Base-by-base conservation (phyloP, 2,329 filamentous ascomycete species). In the Hymenoscyphus albidus region DNA sequence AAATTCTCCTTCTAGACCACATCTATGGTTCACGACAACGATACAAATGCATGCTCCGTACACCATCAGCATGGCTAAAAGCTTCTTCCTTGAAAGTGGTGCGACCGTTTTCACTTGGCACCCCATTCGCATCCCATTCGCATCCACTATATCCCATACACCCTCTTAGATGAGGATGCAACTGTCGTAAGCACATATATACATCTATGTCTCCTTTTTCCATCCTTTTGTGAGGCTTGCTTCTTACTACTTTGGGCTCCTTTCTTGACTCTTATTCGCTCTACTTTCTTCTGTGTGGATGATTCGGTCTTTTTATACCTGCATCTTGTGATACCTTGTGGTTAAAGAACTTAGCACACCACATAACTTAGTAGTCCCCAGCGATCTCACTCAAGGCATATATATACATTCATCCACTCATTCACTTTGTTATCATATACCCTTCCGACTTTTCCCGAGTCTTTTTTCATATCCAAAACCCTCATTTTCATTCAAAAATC, bases 1-100 rank as follows among this genome's bases (percentile, higher is more conserved):
- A 35, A 61, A 31, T 51, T 61, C 61, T 61, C 18, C 31, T 60
- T 42, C 61, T 61, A 22, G 59, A 61, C 57, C 61, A 32, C 27
- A 58, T 42, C 18, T n/a, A 27, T 51, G 44, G 18, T 51, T 51
- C 44, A 22, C 44, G 44, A 51, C 44, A 51, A 51, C 44, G 44
- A 51, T 10, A 22, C n/a, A 12, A 22, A 51, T 18, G 44, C 44
- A n/a, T 51, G 44, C 6, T 48, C 60, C n/a, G 63, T 32, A 35
- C 65, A 27, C 58, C 57, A 57, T 57, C 55, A 59, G 32, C 55
- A 40, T 44, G 58, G 40, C 39, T 18, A 58, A 51, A 54, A 4
- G 48, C 18, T 22, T 54, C 48, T 54, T 54, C 48, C 48, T 27
- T 54, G 48, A 54, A 54, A 44, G n/a, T 35, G 42, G 42, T n/a